Evolutionary conservation across 2,329 filamentous ascomycete genomes (phyloP).

Genomic region (Trichoderma aggressivum): DNA sequence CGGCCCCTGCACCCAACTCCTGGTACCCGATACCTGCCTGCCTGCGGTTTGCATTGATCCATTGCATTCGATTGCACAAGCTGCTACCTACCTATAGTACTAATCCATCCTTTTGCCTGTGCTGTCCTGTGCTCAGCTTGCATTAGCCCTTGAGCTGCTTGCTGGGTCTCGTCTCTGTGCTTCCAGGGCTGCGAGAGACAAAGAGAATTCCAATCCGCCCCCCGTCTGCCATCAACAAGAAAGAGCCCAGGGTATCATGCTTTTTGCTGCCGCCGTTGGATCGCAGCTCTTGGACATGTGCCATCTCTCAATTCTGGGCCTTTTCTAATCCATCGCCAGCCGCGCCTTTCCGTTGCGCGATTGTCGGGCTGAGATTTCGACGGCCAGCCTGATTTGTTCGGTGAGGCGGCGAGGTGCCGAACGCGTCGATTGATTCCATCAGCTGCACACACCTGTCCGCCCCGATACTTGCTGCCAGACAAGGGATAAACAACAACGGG

Average conservation of each 20-base stretch:
- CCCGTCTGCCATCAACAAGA: constrained; percentile 11
- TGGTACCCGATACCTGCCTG: neutral
- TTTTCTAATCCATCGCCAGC: neutral
- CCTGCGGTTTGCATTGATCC: neutral
- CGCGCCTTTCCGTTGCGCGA: neutral
- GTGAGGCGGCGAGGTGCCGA: constrained; percentile 1
- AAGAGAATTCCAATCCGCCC: constrained; percentile 6
- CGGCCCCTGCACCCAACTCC: neutral
- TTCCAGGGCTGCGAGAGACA: neutral
- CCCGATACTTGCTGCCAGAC: constrained; percentile 8
- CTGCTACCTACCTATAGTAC: no score
- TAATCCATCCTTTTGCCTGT: neutral
- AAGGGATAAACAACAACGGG: constrained; percentile 15
- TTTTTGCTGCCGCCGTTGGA: constrained; percentile 7
- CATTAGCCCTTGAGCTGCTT: neutral
- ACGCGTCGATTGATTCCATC: constrained; percentile 13
- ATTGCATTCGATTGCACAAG: neutral
- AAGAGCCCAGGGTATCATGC: constrained; percentile 15
- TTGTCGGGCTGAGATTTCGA: neutral
- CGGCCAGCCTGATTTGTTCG: constrained; percentile 2
- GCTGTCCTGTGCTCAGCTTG: neutral
- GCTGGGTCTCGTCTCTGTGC: neutral
- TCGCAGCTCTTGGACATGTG: constrained; percentile 15
- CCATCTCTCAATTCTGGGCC: neutral
- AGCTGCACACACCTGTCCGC: constrained; percentile 14